Evolutionary conservation across 1,284 basidiomycete species (phyloP).

Genomic region (Termitomyces sp.): DNA sequence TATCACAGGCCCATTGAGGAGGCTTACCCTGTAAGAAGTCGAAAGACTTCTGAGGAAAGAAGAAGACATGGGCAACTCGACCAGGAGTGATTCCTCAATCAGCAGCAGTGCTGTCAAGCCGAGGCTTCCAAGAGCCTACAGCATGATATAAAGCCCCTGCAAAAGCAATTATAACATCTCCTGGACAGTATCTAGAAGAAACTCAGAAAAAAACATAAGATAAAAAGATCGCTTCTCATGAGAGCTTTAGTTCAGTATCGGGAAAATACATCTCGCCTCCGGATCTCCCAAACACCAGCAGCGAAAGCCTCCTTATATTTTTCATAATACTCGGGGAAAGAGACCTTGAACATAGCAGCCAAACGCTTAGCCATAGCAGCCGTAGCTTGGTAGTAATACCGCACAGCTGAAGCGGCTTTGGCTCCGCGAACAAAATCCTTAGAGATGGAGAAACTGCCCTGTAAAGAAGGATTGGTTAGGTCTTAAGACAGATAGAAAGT

Average conservation of each 20-base stretch:
- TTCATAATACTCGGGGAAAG: conserved; percentile 1
- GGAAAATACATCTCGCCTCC: conserved; percentile 12
- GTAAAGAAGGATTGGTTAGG: too few relatives aligned
- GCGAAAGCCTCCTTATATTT: conserved; percentile 19
- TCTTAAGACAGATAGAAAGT: neutral
- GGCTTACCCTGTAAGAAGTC: neutral
- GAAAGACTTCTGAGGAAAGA: neutral
- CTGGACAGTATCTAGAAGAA: conserved; percentile 13
- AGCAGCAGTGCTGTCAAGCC: neutral
- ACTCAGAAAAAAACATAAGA: neutral
- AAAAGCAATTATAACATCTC: conserved; percentile 16
- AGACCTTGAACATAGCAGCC: neutral
- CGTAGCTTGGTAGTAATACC: neutral
- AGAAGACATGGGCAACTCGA: neutral
- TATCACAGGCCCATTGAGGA: too few relatives aligned
- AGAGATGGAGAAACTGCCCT: neutral
- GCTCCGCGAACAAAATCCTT: neutral
- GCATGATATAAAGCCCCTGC: conserved; percentile 16
- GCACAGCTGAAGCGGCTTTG: neutral
- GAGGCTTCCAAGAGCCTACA: conserved; percentile 1
- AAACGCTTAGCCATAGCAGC: neutral
- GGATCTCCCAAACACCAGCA: conserved; percentile 16
- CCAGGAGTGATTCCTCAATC: neutral
- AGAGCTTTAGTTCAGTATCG: neutral
- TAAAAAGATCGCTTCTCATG: neutral